phyloP scores from a whole-genome alignment of 108 stramenopile genomes.

The Conticribra weissflogii region DNA sequence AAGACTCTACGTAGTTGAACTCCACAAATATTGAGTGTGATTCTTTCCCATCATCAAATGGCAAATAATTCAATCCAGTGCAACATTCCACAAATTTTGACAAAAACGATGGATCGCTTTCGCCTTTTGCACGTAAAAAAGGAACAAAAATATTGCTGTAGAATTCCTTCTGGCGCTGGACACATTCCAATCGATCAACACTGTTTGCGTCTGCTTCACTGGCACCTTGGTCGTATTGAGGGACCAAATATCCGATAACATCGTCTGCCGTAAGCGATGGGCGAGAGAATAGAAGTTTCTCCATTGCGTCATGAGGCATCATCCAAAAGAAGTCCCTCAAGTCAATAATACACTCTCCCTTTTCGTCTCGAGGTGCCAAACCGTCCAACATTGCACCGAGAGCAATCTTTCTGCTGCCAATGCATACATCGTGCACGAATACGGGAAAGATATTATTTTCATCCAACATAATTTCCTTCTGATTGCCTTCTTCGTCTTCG shows the following conservation, averaged over 20 bases:
- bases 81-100: conserved; percentile 24
- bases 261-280: conserved; percentile 11
- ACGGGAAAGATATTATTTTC: neutral
- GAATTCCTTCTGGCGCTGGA: neutral
- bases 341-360: neutral
- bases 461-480: neutral
- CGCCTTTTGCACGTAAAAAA: conserved; percentile 2
- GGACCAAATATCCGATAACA: conserved; percentile 1
- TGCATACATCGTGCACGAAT: neutral
- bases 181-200: neutral
- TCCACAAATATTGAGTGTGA: conserved; percentile 1
- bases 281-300: conserved; percentile 21
- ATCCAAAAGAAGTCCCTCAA: conserved; percentile 4
- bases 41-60: neutral
- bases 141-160: neutral
- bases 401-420: neutral
- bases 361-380: conserved; percentile 5
- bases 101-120: conserved; percentile 4
- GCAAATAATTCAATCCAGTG: conserved; percentile 10
- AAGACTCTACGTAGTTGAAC: neutral
- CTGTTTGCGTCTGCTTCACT: neutral
- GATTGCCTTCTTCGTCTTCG: conserved; percentile 10
- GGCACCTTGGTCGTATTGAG: neutral
- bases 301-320: conserved; percentile 23
- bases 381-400: conserved; percentile 19